Base-by-base conservation (phyloP, 371 early-diverging fungal genomes). In the Syncephalastrum sp. region DNA sequence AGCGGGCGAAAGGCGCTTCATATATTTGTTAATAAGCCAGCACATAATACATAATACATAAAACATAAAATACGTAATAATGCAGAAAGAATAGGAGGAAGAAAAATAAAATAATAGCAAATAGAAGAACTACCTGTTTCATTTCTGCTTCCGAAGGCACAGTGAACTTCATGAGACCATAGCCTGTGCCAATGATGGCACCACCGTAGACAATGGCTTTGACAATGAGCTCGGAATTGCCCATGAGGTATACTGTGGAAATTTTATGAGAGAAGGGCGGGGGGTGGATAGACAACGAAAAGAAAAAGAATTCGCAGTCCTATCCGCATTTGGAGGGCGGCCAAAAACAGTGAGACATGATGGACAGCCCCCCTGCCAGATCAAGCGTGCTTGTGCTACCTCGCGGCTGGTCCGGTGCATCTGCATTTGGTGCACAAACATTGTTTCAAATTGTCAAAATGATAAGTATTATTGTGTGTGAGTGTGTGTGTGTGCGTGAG, bases 141-240 rank as follows among this genome's bases (percentile, higher is more conserved):
- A 78, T 70, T 50, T 70, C 57, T 23, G 67, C 63, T 63, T 78
- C 79, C 56, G 65, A 66, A 19, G 79, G 79, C 5, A 78, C 79
- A 5, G 79, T 78, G n/a, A 65, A 63, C 42, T 70, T 70, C 75
- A 78, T 73, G 5, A 78, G 56, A 19, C 54, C 75, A 60, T 72
- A 72, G 5, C 79, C 79, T n/a, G 68, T 60, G 49, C 63, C 71
- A 21, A 78, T 63, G 43, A 78, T 75, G 47, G 60, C 67, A n/a
- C 67, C 68, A 51, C 60, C 73, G 57, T 69, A 78, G 5, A 70
- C 62, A 44, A 78, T 42, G 19, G 63, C 70, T 60, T 70, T 78
- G 24, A 67, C 55, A 52, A 64, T 67, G 42, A 33, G 38, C 38
- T 33, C 38, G 10, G 38, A 33, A 33, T 77, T 77, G 21, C 63